Base-by-base conservation (phyloP, 192 early-diverging fungal genomes). In the Chytriomyces hyalinus region DNA sequence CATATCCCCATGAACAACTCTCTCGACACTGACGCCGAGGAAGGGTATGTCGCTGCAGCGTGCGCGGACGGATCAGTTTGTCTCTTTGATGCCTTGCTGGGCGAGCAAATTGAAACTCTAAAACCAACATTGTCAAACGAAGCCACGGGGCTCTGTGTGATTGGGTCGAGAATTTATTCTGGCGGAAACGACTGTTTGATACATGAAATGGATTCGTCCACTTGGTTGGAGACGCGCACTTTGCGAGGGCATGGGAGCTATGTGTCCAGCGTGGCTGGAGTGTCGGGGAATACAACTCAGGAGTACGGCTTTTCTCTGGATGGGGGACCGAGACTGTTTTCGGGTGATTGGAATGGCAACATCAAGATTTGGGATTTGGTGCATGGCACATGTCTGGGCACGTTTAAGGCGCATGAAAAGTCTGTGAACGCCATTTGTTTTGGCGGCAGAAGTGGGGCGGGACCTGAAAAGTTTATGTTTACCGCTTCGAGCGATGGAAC, bases 301-400 rank as follows among this genome's bases (percentile, higher is more conserved):
- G 48, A 62, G 6, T 3, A 20, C 11, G 17, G 20, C 15, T 36
- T 36, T 36, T 36, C 36, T 36, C 60, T 74, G 5, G 8, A 7
- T 11, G 74, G 64, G 13, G 74, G 74, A 22, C 74, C 74, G 1
- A 2, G 74, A 48, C 44, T 76, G 47, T 76, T 76, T 59, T 76
- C 74, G 45, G 74, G 74, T 10, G 17, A 8, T 3, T 76, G 64
- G 62, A 46, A 65, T 76, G 74, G 74, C 20, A 49, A 62, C 43
- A 48, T 76, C 15, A 76, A 61, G 47, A 48, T 76, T 13, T 76
- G 74, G 74, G 74, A 76, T 53, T 45, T 66, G 44, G 74, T 76
- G 13, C 20, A 62, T 17, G 74, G 74, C 3, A 10, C 17, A 4
- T 57, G 46, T 28, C 20, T 76, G 17, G 74, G 2, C 22, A 26